Base-by-base conservation (phyloP, 2,329 filamentous ascomycete species). In the Gremmenia infestans region DNA sequence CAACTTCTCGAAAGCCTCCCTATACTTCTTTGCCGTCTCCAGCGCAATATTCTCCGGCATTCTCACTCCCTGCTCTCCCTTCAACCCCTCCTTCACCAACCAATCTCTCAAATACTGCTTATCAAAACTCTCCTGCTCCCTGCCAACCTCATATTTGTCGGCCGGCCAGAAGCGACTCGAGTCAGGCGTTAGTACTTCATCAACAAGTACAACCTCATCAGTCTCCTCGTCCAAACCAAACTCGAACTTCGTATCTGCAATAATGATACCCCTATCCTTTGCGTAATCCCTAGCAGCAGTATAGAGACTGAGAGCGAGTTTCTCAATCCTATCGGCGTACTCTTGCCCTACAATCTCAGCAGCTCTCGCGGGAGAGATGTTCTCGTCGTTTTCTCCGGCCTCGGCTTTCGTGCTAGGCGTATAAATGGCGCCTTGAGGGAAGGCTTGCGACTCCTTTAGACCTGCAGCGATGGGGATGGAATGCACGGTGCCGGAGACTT, bases 71-170 rank as follows among this genome's bases (percentile, higher is more conserved):
- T 86, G 78, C 73, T 88, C 88, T 1, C 87, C 88, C 75, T 91
- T 91, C 55, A 95, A 72, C 0, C 88, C 88, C 56, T 87, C 78
- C 48, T 71, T 73, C 2, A 85, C 87, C 66, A 97, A 72, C 89
- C 91, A 97, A 73, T 97, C 86, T 37, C 92, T 78, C 63, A 96
- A 72, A 67, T 81, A 86, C 74, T 92, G 88, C 79, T 97, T 97
- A 71, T 97, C 92, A 64, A 93, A 94, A 73, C 89, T 94, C 53
- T 87, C 81, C 76, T 95, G 91, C 55, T 87, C 80, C 59, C 78
- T 79, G 2, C 92, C 91, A 17, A 88, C 73, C 68, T 85, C 80
- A 69, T 93, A 95, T 47, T 78, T 78, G 45, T 84, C 84, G 60
- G 80, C 82, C 0, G 86, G 85, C 92, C 93, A 97, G 79, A 96